Percentiles rank a stretch among this genome's conserved stretches.
Evolutionary conservation across 163 green algal species (phyloP).

Genomic region (Prototheca wickerhamii): DNA sequence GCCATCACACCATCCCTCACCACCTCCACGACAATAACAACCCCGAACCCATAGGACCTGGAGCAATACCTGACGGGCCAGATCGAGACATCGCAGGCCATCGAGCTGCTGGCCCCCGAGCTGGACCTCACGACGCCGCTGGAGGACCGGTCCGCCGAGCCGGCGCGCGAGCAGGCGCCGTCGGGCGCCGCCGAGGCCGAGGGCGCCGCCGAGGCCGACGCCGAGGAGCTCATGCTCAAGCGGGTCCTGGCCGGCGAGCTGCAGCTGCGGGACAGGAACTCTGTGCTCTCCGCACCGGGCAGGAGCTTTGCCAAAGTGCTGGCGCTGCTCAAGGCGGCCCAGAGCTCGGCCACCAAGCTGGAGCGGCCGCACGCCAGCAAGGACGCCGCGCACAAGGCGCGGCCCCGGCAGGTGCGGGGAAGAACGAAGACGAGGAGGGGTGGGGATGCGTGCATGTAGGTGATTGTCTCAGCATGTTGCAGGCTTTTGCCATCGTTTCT

Average conservation of each 20-base stretch:
- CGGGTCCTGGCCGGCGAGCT: constrained; percentile 41
- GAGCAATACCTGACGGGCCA: constrained; percentile 44
- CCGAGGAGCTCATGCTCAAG: constrained; percentile 14
- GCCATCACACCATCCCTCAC: no score
- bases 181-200: constrained; percentile 5
- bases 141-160: background rate
- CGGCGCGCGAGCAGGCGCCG: constrained; percentile 2
- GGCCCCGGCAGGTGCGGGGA: no score
- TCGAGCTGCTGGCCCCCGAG: constrained; percentile 22
- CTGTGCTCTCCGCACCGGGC: constrained; percentile 53
- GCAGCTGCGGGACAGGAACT: constrained; percentile 65
- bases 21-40: no score
- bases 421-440: no score
- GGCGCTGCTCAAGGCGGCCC: constrained; percentile 1
- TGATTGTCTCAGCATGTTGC: no score
- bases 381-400: no score
- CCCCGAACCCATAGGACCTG: constrained; percentile 35
- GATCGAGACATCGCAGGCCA: constrained; percentile 29
- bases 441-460: no score
- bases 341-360: constrained; percentile 4
- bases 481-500: no score
- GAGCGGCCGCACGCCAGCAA: constrained; percentile 7
- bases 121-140: constrained; percentile 9
- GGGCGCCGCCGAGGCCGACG: background rate
- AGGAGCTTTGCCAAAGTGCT: constrained; percentile 50